These are phyloP conservation scores for Raffaelea ambrosiae DNA, from an alignment of 2,329 filamentous ascomycete genomes.

Conservation along the genomic window DNA sequence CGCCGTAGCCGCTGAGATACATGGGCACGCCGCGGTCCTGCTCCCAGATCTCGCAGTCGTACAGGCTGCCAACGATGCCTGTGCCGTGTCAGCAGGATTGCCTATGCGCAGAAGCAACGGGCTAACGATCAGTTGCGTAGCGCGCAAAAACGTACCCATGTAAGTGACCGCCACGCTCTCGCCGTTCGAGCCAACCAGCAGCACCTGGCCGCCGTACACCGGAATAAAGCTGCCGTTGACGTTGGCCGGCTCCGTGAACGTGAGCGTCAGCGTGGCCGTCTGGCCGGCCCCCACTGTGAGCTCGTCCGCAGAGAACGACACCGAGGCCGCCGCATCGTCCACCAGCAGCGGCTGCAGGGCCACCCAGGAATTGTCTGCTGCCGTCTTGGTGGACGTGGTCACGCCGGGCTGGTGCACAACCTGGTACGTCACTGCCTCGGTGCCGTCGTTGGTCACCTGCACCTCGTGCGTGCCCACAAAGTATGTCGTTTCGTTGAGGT, in stretches of 20 bases:
- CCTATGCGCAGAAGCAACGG: background rate
- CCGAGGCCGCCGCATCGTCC: background rate
- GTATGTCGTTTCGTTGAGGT: slow-evolving; percentile 11
- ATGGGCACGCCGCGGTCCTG: slow-evolving; percentile 11
- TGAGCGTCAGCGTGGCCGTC: slow-evolving; percentile 3
- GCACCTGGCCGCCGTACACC: slow-evolving; percentile 25
- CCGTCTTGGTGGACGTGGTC: slow-evolving; percentile 4
- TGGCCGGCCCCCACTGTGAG: slow-evolving; percentile 1
- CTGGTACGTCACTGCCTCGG: slow-evolving; percentile 5
- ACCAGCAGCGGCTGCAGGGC: slow-evolving; percentile 4
- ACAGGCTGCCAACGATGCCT: slow-evolving; percentile 10
- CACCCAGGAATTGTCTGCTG: slow-evolving; percentile 9
- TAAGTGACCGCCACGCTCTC: slow-evolving; percentile 25
- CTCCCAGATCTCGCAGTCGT: slow-evolving; percentile 13
- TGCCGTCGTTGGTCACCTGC: slow-evolving; percentile 4
- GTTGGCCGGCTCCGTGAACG: slow-evolving; percentile 1
- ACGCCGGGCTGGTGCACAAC: slow-evolving; percentile 5
- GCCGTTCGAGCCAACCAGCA: slow-evolving; percentile 21
- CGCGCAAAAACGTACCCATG: slow-evolving; percentile 14
- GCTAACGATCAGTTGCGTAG: too few relatives aligned
- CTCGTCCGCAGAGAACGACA: background rate
- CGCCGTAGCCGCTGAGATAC: slow-evolving; percentile 9
- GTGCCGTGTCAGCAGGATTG: background rate
- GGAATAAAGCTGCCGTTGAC: slow-evolving; percentile 19
- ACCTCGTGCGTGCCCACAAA: slow-evolving; percentile 6